A percentile compares a stretch with the other conserved stretches of the same genome.
phyloP scores from a whole-genome alignment of 164 flowering plant species.

The Magnolia sinica region DNA sequence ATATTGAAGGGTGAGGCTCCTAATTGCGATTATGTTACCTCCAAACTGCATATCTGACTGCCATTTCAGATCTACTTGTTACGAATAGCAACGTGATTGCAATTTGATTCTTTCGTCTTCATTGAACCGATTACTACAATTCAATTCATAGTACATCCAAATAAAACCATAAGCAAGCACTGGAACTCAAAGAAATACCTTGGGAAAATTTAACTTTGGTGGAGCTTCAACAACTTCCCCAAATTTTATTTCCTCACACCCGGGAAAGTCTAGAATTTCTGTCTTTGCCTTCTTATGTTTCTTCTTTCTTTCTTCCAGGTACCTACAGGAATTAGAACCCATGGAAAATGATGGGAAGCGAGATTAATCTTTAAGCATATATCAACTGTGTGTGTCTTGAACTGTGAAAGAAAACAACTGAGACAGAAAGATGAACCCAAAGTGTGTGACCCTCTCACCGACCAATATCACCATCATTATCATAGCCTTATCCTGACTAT shows the following conservation, averaged over 20 bases:
- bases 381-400: no score
- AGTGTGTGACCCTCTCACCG: no score
- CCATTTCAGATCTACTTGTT: no score
- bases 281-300: conserved; percentile 51
- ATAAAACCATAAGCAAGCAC: not conserved
- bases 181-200: conserved; percentile 38
- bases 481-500: no score
- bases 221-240: conserved; percentile 96
- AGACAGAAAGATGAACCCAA: no score
- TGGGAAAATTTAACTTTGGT: conserved; percentile 66
- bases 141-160: not conserved
- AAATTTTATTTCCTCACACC: conserved; percentile 48
- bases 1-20: no score
- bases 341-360: not conserved
- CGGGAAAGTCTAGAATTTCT: conserved; percentile 48
- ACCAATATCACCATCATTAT: no score
- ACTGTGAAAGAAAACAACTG: no score
- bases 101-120: not conserved
- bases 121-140: not conserved
- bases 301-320: conserved; percentile 57
- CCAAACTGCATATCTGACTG: no score
- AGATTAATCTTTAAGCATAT: not conserved
- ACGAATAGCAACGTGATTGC: not conserved
- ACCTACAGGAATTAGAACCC: conserved; percentile 32
- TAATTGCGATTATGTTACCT: no score